Evolutionary conservation across 2,329 filamentous ascomycete genomes (phyloP).

Genomic region (Seiridium cupressi): DNA sequence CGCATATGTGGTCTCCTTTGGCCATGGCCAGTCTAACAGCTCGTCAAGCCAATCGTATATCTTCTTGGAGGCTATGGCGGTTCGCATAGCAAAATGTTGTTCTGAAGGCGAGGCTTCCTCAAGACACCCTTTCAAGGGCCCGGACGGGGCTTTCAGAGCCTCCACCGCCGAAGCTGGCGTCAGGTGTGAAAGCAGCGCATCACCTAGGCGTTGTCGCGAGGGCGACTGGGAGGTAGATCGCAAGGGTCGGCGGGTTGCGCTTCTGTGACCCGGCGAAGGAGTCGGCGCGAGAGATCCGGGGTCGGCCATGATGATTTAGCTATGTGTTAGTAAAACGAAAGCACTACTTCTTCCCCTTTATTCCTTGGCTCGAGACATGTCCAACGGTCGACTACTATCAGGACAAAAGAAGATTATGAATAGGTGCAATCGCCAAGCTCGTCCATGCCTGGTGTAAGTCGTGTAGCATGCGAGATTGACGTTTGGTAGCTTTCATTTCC

Average conservation of each 20-base stretch:
- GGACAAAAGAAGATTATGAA: background rate
- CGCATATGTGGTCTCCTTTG: slow-evolving; percentile 41
- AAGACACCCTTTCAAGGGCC: slow-evolving; percentile 56
- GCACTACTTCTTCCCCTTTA: background rate
- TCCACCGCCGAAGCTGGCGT: slow-evolving; percentile 60
- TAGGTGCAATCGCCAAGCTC: slow-evolving; percentile 17
- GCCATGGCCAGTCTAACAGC: slow-evolving; percentile 60
- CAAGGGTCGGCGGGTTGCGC: slow-evolving; percentile 35
- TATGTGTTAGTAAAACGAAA: slow-evolving; percentile 19
- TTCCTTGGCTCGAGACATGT: background rate
- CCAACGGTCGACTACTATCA: background rate
- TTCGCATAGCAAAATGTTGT: slow-evolving; percentile 68
- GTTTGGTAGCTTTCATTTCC: slow-evolving; percentile 22
- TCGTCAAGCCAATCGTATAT: slow-evolving; percentile 77
- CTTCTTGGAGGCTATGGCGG: slow-evolving; percentile 67
- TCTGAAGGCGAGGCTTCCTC: slow-evolving; percentile 62
- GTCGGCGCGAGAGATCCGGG: slow-evolving; percentile 22
- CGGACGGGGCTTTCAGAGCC: slow-evolving; percentile 53
- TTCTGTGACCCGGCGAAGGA: slow-evolving; percentile 34
- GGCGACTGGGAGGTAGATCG: slow-evolving; percentile 42
- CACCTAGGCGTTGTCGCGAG: slow-evolving; percentile 40
- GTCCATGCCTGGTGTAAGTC: slow-evolving; percentile 19
- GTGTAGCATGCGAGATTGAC: slow-evolving; percentile 9
- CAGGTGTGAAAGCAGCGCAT: slow-evolving; percentile 62
- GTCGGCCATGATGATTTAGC: slow-evolving; percentile 27